Base-by-base conservation (phyloP, 2,329 filamentous ascomycete genomes). In the Alternaria longipes region DNA sequence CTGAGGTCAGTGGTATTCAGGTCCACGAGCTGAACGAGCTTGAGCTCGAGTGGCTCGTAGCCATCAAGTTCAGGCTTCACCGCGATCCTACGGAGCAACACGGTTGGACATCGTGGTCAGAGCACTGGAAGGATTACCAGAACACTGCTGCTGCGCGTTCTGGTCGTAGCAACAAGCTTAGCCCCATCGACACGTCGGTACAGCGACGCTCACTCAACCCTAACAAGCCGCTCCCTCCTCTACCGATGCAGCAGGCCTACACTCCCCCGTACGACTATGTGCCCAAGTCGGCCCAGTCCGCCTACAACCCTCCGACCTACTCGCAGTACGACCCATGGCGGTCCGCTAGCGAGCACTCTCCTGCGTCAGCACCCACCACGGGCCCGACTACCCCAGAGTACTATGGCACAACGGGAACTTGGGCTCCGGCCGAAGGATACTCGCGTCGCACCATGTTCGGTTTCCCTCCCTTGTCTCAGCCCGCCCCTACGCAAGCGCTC, bases 1-100 rank as follows among this genome's bases (percentile, higher is more conserved):
- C 94, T 5, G 94, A 97, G 76, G 94, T 97, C 54, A 97, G 93
- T 80, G 92, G 92, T 63, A 97, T 97, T 68, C 85, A 90, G 32
- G 93, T 97, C 20, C 81, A 86, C 3, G 93, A 97, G 74, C 85
- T 97, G 69, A 97, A 97, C 81, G 84, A 86, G 62, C 86, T 97
- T 78, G 94, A 97, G 83, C 88, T 90, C 72, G 91, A 96, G 71
- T 97, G 94, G 94, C 85, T 97, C 41, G 85, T 88, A 56, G 89
- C 90, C 42, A 95, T 96, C 77, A 85, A 88, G 69, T 97, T 92
- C 90, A 86, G 89, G 67, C 88, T 97, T 55, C 95, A 97, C 75
- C 91, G 95, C 75, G 93, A 96, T 74, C 89, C 94, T 28, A 87
- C 92, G 66, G 87, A 89, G 71, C 89, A 90, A 74, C 89, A 93